phyloP scores from a whole-genome alignment of 1,139 yeast species.

The Geotrichum fermentans region DNA sequence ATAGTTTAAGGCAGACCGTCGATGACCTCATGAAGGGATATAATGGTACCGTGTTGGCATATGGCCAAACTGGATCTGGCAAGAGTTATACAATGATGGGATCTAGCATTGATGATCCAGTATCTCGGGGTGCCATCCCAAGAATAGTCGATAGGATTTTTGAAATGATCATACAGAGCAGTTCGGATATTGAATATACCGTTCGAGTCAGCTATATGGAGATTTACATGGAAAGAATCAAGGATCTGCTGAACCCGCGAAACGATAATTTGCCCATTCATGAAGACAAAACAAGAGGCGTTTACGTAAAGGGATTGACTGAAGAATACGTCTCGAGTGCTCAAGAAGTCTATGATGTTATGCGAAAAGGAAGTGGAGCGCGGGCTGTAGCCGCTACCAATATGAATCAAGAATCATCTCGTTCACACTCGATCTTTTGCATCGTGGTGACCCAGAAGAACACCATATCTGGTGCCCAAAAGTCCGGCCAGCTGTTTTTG shows the following conservation, averaged over 20 bases:
- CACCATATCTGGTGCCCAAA: constrained; percentile 51
- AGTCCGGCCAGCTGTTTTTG: constrained; percentile 63
- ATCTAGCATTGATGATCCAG: constrained; percentile 38
- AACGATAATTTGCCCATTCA: constrained; percentile 50
- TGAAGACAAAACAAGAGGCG: constrained; percentile 62
- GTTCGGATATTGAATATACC: constrained; percentile 57
- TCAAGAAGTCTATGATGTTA: constrained; percentile 53
- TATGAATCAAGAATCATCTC: constrained; percentile 71
- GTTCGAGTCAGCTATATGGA: constrained; percentile 76
- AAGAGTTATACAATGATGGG: constrained; percentile 89
- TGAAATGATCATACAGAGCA: constrained; percentile 48
- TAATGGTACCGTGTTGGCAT: constrained; percentile 79
- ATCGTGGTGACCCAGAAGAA: constrained; percentile 59
- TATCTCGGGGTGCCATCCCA: constrained; percentile 61
- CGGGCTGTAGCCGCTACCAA: constrained; percentile 61
- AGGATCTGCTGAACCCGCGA: constrained; percentile 51
- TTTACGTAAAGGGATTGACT: constrained; percentile 64
- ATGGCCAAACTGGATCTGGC: constrained; percentile 89
- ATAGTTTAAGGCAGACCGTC: constrained; percentile 54
- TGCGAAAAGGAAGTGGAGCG: constrained; percentile 52
- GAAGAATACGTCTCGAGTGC: constrained; percentile 57
- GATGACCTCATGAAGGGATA: constrained; percentile 73
- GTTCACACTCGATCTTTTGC: constrained; percentile 79
- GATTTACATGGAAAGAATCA: constrained; percentile 71
- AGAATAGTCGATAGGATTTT: constrained; percentile 67